Percentiles rank a stretch among this genome's conserved stretches.
phyloP scores from a whole-genome alignment of 352 stramenopile genomes.

The Phytophthora sp. region DNA sequence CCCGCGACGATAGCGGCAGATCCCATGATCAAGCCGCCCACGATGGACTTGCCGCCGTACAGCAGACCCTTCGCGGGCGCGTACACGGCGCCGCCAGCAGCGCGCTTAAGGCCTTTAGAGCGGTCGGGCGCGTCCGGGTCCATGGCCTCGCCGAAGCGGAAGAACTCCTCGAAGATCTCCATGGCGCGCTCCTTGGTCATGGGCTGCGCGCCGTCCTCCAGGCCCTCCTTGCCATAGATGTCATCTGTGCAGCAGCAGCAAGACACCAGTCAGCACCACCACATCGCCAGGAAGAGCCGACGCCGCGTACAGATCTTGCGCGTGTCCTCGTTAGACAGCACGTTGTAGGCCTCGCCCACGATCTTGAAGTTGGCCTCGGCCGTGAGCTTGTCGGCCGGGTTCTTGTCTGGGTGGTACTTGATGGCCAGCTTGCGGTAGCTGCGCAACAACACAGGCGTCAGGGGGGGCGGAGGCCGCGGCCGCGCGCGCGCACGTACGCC shows the following conservation, averaged over 20 bases:
- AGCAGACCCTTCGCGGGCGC: constrained; percentile 80
- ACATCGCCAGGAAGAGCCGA: not conserved
- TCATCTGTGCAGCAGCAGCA: constrained; percentile 71
- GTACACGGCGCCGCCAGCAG: constrained; percentile 81
- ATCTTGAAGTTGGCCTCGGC: constrained; percentile 95
- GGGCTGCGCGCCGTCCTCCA: constrained; percentile 83
- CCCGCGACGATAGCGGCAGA: constrained; percentile 79
- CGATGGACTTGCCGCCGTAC: constrained; percentile 85
- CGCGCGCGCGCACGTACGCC: constrained; percentile 66
- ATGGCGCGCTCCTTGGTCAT: constrained; percentile 87
- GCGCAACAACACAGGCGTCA: not conserved
- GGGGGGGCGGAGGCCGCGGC: not conserved
- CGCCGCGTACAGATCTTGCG: constrained; percentile 81
- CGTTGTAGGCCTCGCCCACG: constrained; percentile 94
- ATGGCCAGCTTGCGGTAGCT: constrained; percentile 93
- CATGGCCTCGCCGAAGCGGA: constrained; percentile 86
- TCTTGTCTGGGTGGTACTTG: constrained; percentile 95
- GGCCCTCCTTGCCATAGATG: constrained; percentile 92
- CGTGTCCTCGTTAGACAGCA: constrained; percentile 92
- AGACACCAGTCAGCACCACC: constrained; percentile 6
- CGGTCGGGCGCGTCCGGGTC: constrained; percentile 80
- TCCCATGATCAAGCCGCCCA: constrained; percentile 86
- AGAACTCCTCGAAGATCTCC: constrained; percentile 89
- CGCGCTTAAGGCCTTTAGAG: constrained; percentile 80
- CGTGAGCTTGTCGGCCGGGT: constrained; percentile 80